A percentile compares a stretch with the other conserved stretches of the same genome.
These are phyloP conservation scores for Lagenidium giganteum DNA, from an alignment of 352 stramenopile genomes.

Conservation along the genomic window DNA sequence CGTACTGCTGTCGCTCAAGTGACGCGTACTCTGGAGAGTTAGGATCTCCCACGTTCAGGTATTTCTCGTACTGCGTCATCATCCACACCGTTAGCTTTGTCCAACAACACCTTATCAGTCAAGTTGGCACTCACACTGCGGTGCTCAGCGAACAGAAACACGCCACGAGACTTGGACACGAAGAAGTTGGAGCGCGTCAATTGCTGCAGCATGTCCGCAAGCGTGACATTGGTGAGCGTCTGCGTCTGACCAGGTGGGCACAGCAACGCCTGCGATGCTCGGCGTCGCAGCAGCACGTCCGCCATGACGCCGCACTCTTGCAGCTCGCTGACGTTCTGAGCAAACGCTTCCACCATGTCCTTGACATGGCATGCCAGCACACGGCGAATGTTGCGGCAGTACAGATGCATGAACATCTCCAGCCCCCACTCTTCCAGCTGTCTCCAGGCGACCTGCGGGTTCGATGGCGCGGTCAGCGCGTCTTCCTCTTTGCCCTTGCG, in stretches of 20 bases:
- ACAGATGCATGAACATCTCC: conserved; percentile 84
- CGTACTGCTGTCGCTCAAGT: conserved; percentile 78
- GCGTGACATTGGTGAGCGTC: conserved; percentile 80
- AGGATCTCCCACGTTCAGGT: conserved; percentile 77
- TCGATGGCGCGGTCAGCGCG: conserved; percentile 64
- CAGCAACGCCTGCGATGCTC: conserved; percentile 67
- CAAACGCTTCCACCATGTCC: conserved; percentile 76
- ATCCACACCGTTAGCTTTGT: too few species aligned
- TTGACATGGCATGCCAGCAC: conserved; percentile 82
- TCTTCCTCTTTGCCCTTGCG: conserved; percentile 63
- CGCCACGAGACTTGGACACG: conserved; percentile 62
- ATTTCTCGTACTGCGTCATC: conserved; percentile 80
- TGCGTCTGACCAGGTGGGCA: conserved; percentile 66
- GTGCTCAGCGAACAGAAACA: conserved; percentile 81
- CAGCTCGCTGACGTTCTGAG: conserved; percentile 76
- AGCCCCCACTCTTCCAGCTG: conserved; percentile 74
- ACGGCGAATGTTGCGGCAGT: conserved; percentile 76
- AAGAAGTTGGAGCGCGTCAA: conserved; percentile 69
- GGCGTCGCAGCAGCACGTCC: conserved; percentile 65
- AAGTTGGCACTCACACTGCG: conserved; percentile 55
- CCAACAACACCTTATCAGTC: too few species aligned
- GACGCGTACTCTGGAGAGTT: conserved; percentile 68
- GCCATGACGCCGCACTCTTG: conserved; percentile 76
- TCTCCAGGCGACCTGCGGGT: conserved; percentile 67
- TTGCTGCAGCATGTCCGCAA: conserved; percentile 67